Evolutionary conservation across 106 monocot genomes (phyloP).

Genomic region (Vanilla planifolia): DNA sequence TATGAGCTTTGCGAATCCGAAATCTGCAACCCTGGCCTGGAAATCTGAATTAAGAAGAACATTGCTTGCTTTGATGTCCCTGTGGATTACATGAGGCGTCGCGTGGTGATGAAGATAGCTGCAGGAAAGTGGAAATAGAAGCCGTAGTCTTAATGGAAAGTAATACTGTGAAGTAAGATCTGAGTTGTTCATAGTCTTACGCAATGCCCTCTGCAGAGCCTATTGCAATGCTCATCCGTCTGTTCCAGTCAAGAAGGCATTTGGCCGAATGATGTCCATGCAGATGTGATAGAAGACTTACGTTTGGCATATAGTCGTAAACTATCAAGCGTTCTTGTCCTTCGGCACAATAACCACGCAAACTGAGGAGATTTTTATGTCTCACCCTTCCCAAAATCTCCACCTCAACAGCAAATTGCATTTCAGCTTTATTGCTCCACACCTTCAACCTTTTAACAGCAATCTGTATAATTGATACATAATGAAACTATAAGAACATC

Average conservation of each 20-base stretch:
- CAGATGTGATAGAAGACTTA: slow-evolving; percentile 55
- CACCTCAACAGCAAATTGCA: slow-evolving; percentile 57
- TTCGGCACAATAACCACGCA: slow-evolving; percentile 63
- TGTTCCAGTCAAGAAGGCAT: slow-evolving; percentile 47
- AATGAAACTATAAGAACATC: too few relatives aligned
- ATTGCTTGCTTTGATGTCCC: slow-evolving; percentile 57
- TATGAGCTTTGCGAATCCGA: slow-evolving; percentile 62
- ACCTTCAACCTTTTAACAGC: slow-evolving; percentile 63
- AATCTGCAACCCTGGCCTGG: slow-evolving; percentile 47
- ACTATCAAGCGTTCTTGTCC: slow-evolving; percentile 61
- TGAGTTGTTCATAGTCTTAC: slow-evolving; percentile 34
- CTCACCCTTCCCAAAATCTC: slow-evolving; percentile 56
- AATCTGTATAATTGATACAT: too few relatives aligned
- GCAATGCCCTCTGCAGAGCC: slow-evolving; percentile 67
- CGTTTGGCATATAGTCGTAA: slow-evolving; percentile 62
- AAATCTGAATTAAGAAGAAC: slow-evolving; percentile 47
- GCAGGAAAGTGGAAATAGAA: neutral
- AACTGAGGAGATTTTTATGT: slow-evolving; percentile 49
- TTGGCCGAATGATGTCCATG: slow-evolving; percentile 44
- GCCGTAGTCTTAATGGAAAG: neutral
- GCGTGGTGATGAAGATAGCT: slow-evolving; percentile 60
- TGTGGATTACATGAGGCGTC: slow-evolving; percentile 53
- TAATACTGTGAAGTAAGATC: neutral
- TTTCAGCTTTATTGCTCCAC: slow-evolving; percentile 51
- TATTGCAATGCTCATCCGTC: slow-evolving; percentile 50